Percentiles rank a stretch among this genome's conserved stretches.
Conservation (phyloP, 768 basidiomycete species). For the Suillus ampliporus region DNA sequence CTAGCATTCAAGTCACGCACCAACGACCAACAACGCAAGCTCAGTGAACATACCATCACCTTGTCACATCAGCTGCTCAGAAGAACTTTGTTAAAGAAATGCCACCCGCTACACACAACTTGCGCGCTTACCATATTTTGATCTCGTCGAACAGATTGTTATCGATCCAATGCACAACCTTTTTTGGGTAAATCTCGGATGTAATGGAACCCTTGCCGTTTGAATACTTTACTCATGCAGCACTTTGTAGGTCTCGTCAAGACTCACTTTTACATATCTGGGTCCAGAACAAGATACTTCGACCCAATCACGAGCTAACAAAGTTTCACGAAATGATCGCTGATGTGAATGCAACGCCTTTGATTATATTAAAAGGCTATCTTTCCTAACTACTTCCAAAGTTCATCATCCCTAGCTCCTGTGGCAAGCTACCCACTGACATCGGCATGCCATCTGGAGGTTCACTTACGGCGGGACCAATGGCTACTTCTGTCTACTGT, state of each 20-base stretch:
- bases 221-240: neutral
- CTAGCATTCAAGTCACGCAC: conserved; percentile 19
- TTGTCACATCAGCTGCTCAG: conserved; percentile 6
- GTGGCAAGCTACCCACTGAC: conserved; percentile 26
- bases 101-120: conserved; percentile 34
- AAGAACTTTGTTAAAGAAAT: conserved; percentile 23
- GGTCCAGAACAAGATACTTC: conserved; percentile 27
- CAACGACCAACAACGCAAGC: conserved; percentile 19
- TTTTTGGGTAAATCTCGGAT: neutral
- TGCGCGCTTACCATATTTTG: conserved; percentile 34
- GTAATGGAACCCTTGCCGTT: neutral
- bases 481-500: conserved; percentile 37
- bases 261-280: conserved; percentile 34
- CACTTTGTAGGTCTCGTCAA: conserved; percentile 26
- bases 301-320: conserved; percentile 7
- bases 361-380: neutral
- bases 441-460: conserved; percentile 40
- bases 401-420: conserved; percentile 5
- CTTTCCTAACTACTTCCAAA: neutral
- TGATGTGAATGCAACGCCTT: conserved; percentile 7
- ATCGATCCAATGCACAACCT: conserved; percentile 41
- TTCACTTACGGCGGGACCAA: conserved; percentile 40
- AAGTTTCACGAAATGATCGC: conserved; percentile 5
- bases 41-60: conserved; percentile 17
- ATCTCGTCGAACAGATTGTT: conserved; percentile 31